These are phyloP conservation scores for Hymenoscyphus repandus DNA, from an alignment of 2,329 filamentous ascomycete species.

Conservation along the genomic window DNA sequence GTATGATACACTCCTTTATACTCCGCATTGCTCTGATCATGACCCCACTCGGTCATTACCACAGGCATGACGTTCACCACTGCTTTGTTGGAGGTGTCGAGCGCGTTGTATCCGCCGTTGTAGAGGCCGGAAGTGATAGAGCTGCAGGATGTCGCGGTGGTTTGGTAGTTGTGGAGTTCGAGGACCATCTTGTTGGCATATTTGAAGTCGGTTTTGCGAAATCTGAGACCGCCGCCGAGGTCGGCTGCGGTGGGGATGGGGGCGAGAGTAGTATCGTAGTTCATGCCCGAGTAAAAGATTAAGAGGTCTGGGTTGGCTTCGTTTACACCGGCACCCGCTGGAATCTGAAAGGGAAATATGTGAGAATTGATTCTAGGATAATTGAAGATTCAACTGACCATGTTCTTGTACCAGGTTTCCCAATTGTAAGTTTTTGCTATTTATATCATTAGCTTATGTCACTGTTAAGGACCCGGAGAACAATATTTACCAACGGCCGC, in stretches of 20 bases:
- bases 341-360: no score
- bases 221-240: conserved; percentile 28
- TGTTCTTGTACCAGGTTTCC: conserved; percentile 38
- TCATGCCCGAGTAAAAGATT: conserved; percentile 41
- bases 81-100: conserved; percentile 27
- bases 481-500: neutral
- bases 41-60: conserved; percentile 38
- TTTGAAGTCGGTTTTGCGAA: conserved; percentile 32
- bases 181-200: conserved; percentile 40
- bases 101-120: conserved; percentile 38
- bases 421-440: conserved; percentile 35
- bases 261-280: conserved; percentile 38
- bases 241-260: conserved; percentile 32
- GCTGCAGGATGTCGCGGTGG: conserved; percentile 33
- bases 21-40: conserved; percentile 33
- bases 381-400: conserved; percentile 33
- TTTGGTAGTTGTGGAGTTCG: conserved; percentile 43
- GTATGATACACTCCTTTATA: conserved; percentile 42
- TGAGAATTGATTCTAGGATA: neutral
- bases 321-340: neutral
- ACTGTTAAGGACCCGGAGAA: neutral
- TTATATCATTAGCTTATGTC: conserved; percentile 15
- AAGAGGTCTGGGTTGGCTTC: conserved; percentile 30
- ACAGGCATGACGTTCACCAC: conserved; percentile 35
- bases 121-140: conserved; percentile 33